These are phyloP conservation scores for Ambrosiella xylebori DNA, from an alignment of 2,329 filamentous ascomycete genomes.

Conservation along the genomic window DNA sequence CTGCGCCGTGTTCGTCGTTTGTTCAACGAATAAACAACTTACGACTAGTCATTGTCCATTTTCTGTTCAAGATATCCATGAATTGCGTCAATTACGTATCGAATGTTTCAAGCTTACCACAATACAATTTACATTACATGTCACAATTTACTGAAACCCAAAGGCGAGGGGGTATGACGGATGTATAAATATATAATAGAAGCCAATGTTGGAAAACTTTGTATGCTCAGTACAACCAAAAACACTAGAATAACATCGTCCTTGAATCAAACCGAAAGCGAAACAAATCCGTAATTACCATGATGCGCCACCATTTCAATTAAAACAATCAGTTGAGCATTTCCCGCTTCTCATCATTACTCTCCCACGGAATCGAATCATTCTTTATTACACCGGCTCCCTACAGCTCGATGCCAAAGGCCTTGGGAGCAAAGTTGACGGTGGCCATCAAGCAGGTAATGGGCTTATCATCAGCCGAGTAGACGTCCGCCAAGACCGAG, in stretches of 20 bases:
- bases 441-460: conserved; percentile 77
- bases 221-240: no score
- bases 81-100: no score
- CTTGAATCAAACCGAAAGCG: no score
- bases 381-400: background rate
- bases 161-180: no score
- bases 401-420: conserved; percentile 27
- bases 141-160: no score
- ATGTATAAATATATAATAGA: no score
- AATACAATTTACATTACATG: no score
- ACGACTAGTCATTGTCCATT: background rate
- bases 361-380: background rate
- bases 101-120: no score
- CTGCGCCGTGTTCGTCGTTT: conserved; percentile 60
- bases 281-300: no score
- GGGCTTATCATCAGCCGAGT: conserved; percentile 50
- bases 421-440: conserved; percentile 39
- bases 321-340: background rate
- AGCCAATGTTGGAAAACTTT: no score
- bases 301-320: background rate
- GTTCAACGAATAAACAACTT: conserved; percentile 43
- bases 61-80: background rate
- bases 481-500: conserved; percentile 73
- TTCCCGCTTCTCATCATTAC: background rate
- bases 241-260: no score